Percentiles rank a stretch among this genome's conserved stretches.
These are phyloP conservation scores for Aspergillus calidoustus DNA, from an alignment of 2,329 filamentous ascomycete genomes.

Conservation along the genomic window DNA sequence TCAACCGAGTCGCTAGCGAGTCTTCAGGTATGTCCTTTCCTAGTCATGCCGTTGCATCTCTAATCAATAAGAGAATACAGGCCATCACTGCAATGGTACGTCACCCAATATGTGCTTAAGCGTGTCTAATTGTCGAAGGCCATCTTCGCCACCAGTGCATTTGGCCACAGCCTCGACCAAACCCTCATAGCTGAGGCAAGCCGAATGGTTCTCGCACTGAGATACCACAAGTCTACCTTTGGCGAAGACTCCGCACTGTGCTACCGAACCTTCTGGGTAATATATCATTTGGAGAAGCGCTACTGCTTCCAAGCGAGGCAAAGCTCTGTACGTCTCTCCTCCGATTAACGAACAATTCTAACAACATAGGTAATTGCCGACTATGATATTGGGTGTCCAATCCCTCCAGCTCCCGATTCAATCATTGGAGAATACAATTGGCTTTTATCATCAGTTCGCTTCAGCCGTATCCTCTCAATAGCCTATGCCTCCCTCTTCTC, in stretches of 20 bases:
- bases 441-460: slow-evolving; percentile 37
- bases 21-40: slow-evolving; percentile 7
- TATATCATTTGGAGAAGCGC: slow-evolving; percentile 47
- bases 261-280: slow-evolving; percentile 45
- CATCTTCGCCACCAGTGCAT: slow-evolving; percentile 42
- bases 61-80: slow-evolving; percentile 14
- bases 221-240: slow-evolving; percentile 34
- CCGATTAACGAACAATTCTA: background rate
- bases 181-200: slow-evolving; percentile 39
- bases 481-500: slow-evolving; percentile 43
- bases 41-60: background rate
- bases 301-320: slow-evolving; percentile 36
- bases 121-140: slow-evolving; percentile 26
- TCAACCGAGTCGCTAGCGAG: background rate
- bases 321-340: slow-evolving; percentile 35
- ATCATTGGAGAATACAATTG: slow-evolving; percentile 41
- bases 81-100: slow-evolving; percentile 34
- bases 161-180: slow-evolving; percentile 41
- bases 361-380: slow-evolving; percentile 39
- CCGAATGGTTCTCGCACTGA: slow-evolving; percentile 38
- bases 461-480: slow-evolving; percentile 38
- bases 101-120: background rate
- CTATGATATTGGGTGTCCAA: slow-evolving; percentile 42
- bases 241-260: slow-evolving; percentile 20
- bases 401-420: slow-evolving; percentile 40